Evolutionary conservation across 2,329 filamentous ascomycete genomes (phyloP).

Genomic region (Verticillium zaregamsianum): DNA sequence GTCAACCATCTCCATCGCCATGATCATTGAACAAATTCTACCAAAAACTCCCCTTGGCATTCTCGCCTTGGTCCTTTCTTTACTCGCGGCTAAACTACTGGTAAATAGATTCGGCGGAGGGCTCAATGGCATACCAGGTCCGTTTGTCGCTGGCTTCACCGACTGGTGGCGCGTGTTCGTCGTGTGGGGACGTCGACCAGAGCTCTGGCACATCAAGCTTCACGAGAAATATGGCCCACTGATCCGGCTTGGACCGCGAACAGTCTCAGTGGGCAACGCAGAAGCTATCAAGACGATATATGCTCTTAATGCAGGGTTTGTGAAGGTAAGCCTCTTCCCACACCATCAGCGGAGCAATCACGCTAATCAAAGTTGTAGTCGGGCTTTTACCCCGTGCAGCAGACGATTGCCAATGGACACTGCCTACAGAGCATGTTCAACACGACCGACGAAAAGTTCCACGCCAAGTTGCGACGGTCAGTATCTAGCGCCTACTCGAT

Average conservation of each 20-base stretch:
- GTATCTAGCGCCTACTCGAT: slow-evolving; percentile 35
- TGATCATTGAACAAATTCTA: slow-evolving; percentile 4
- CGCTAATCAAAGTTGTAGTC: not conserved
- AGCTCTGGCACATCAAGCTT: slow-evolving; percentile 63
- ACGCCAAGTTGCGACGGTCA: slow-evolving; percentile 32
- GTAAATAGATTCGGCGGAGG: slow-evolving; percentile 4
- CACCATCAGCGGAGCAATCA: not conserved
- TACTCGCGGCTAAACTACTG: not conserved
- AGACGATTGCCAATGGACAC: slow-evolving; percentile 21
- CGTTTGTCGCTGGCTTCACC: slow-evolving; percentile 56
- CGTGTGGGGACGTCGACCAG: slow-evolving; percentile 59
- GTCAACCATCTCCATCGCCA: not conserved
- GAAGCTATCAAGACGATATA: slow-evolving; percentile 73
- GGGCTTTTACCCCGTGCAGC: slow-evolving; percentile 25
- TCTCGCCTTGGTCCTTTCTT: not conserved
- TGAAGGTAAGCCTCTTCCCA: slow-evolving; percentile 53
- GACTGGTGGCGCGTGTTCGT: slow-evolving; percentile 74
- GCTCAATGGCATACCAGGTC: slow-evolving; percentile 49
- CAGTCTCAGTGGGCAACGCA: slow-evolving; percentile 69
- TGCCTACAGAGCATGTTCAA: slow-evolving; percentile 27
- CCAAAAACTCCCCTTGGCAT: not conserved
- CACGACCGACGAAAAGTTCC: slow-evolving; percentile 32
- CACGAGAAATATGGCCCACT: slow-evolving; percentile 70
- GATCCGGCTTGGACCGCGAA: slow-evolving; percentile 71
- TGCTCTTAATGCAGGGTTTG: slow-evolving; percentile 74